These are phyloP conservation scores for Chenopodium suecicum DNA, from an alignment of 148 eudicot genomes.

Conservation along the genomic window DNA sequence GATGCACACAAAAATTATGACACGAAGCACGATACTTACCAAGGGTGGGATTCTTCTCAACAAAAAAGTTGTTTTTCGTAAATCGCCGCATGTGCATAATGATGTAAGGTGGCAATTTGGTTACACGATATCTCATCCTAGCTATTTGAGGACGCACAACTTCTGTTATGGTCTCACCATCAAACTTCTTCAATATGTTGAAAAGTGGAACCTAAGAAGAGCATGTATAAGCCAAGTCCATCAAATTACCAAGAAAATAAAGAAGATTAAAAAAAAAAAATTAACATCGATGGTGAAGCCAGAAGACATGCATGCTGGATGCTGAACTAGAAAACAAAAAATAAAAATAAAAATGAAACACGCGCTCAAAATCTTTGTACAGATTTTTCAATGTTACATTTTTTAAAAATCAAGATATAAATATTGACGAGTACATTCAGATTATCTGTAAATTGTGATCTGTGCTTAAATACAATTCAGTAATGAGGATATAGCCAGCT, in stretches of 20 bases:
- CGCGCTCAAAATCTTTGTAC: too few species aligned
- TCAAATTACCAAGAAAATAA: not conserved
- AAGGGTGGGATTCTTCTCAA: conserved; percentile 95
- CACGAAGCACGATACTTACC: conserved; percentile 45
- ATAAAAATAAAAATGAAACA: too few species aligned
- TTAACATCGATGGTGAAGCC: not conserved
- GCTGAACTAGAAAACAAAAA: not conserved
- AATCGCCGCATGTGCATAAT: conserved; percentile 97
- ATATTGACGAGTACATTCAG: not conserved
- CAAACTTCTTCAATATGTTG: conserved; percentile 94
- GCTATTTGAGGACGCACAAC: conserved; percentile 93
- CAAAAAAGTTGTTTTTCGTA: conserved; percentile 92
- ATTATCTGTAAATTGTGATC: not conserved
- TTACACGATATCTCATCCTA: conserved; percentile 92
- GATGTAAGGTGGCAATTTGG: conserved; percentile 83
- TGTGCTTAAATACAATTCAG: not conserved
- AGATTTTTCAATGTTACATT: not conserved
- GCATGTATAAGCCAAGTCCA: conserved; percentile 2
- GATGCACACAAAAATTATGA: not conserved
- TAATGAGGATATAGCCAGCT: not conserved
- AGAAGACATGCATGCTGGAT: not conserved
- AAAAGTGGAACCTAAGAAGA: conserved; percentile 81
- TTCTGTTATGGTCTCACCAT: conserved; percentile 89
- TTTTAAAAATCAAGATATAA: not conserved
- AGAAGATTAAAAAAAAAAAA: not conserved